Conservation (phyloP, 2,329 filamentous ascomycete species). For the Pyrenochaeta sp. region DNA sequence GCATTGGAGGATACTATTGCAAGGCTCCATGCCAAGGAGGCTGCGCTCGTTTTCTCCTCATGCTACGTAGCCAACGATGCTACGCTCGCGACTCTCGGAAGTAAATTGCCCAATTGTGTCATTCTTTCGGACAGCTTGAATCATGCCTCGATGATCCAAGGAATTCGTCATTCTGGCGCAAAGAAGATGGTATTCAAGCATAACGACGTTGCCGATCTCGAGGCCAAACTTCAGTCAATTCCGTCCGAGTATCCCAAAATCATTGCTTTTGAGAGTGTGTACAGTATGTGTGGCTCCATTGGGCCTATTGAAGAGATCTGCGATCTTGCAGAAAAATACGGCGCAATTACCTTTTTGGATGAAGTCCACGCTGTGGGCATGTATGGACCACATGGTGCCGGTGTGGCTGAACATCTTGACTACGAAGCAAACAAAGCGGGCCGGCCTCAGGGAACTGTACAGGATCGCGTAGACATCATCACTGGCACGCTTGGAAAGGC, state of each 20-base stretch:
- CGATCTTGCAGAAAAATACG: slow-evolving; percentile 96
- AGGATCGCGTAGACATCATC: slow-evolving; percentile 98
- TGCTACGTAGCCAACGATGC: slow-evolving; percentile 99
- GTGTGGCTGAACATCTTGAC: slow-evolving; percentile 96
- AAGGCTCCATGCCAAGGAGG: slow-evolving; percentile 89
- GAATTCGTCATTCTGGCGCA: slow-evolving; percentile 95
- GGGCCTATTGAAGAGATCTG: slow-evolving; percentile 96
- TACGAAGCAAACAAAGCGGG: slow-evolving; percentile 85
- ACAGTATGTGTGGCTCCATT: slow-evolving; percentile 99
- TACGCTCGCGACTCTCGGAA: slow-evolving; percentile 94
- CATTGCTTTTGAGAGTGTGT: slow-evolving; percentile 98
- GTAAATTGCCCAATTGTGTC: slow-evolving; percentile 94
- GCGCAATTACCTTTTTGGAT: slow-evolving; percentile 95
- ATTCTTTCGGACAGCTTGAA: slow-evolving; percentile 98
- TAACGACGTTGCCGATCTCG: slow-evolving; percentile 92
- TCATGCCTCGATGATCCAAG: slow-evolving; percentile 99
- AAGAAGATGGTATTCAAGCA: slow-evolving; percentile 99
- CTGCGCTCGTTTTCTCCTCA: slow-evolving; percentile 92
- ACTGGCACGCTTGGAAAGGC: slow-evolving; percentile 97
- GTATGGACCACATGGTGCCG: slow-evolving; percentile 95
- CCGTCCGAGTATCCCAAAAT: slow-evolving; percentile 91
- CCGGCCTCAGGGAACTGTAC: slow-evolving; percentile 79
- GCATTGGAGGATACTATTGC: slow-evolving; percentile 82
- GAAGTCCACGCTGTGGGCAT: slow-evolving; percentile 99
- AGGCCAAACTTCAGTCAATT: slow-evolving; percentile 88